Percentiles rank a stretch among this genome's conserved stretches.
These are phyloP conservation scores for Avena insularis DNA, from an alignment of 176 grass and related monocot genomes.

Conservation along the genomic window DNA sequence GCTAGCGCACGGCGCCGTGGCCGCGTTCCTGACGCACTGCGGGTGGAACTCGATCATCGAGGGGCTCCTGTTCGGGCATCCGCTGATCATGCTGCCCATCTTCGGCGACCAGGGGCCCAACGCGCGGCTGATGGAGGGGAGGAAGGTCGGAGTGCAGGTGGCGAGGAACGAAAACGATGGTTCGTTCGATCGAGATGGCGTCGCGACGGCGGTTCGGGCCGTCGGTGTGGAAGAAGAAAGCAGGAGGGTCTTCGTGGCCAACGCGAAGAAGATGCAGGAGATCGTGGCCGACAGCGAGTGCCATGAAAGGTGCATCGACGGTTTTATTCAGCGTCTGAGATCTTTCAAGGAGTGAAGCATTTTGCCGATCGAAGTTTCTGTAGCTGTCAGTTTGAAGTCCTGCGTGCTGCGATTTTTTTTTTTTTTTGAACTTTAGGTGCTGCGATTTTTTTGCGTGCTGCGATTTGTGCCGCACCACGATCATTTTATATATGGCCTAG, in stretches of 20 bases:
- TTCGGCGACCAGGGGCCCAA: slow-evolving; percentile 33
- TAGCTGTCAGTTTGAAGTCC: too few relatives aligned
- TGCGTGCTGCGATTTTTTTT: too few relatives aligned
- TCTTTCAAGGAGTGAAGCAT: neutral
- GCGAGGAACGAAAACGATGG: slow-evolving; percentile 33
- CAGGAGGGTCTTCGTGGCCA: slow-evolving; percentile 29
- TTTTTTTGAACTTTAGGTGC: too few relatives aligned
- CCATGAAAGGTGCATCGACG: slow-evolving; percentile 45
- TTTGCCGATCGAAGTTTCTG: too few relatives aligned
- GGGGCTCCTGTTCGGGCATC: slow-evolving; percentile 47
- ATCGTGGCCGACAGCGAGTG: neutral
- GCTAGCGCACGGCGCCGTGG: slow-evolving; percentile 37
- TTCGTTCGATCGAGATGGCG: slow-evolving; percentile 28
- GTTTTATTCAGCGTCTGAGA: neutral
- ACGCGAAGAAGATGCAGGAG: slow-evolving; percentile 43
- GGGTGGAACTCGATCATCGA: slow-evolving; percentile 54
- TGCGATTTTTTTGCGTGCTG: too few relatives aligned
- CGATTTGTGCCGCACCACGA: too few relatives aligned
- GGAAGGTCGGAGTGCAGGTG: slow-evolving; percentile 11
- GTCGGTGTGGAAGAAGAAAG: slow-evolving; percentile 48
- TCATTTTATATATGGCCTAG: too few relatives aligned
- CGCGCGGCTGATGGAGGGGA: slow-evolving; percentile 12
- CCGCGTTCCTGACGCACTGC: slow-evolving; percentile 59
- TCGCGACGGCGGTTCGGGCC: slow-evolving; percentile 26
- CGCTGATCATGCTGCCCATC: slow-evolving; percentile 46